Evolutionary conservation across 2,329 filamentous ascomycete genomes (phyloP).

Genomic region (Rachicladosporium sp.): DNA sequence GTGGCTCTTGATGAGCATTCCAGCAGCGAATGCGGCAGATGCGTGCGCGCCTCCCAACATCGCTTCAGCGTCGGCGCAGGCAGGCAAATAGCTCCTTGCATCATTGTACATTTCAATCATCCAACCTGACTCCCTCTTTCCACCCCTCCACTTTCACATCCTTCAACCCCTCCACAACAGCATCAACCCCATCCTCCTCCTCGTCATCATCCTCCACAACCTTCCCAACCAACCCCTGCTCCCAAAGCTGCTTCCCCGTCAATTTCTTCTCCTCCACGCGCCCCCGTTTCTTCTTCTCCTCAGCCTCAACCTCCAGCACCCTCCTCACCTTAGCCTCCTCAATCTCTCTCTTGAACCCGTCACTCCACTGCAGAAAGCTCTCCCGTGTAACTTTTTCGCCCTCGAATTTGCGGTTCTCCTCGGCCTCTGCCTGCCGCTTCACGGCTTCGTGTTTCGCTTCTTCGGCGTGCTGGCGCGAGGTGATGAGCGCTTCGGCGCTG

Average conservation of each 20-base stretch:
- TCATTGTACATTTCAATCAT: too few species aligned
- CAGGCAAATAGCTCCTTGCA: too few species aligned
- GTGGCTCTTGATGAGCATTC: too few species aligned
- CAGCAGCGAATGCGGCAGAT: too few species aligned
- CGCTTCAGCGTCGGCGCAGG: too few species aligned
- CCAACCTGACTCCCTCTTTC: slow-evolving; percentile 3
- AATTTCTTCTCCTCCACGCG: slow-evolving; percentile 72
- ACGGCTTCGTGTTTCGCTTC: slow-evolving; percentile 41
- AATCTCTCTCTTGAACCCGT: slow-evolving; percentile 67
- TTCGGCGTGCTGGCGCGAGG: slow-evolving; percentile 55
- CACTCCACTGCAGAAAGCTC: slow-evolving; percentile 72
- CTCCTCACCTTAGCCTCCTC: slow-evolving; percentile 50
- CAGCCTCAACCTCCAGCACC: slow-evolving; percentile 56
- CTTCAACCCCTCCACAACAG: slow-evolving; percentile 48
- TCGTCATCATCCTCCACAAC: slow-evolving; percentile 54
- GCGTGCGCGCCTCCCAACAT: too few species aligned
- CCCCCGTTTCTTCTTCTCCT: slow-evolving; percentile 39
- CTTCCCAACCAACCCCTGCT: slow-evolving; percentile 46
- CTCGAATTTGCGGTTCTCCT: slow-evolving; percentile 95
- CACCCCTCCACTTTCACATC: slow-evolving; percentile 52
- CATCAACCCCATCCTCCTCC: slow-evolving; percentile 39
- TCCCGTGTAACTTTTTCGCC: slow-evolving; percentile 80
- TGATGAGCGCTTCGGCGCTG: slow-evolving; percentile 71
- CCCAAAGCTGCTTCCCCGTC: slow-evolving; percentile 44
- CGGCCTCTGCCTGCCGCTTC: slow-evolving; percentile 58